Conservation (phyloP, 2,329 filamentous ascomycete species). For the Phaeosphaeriaceae sp. region DNA sequence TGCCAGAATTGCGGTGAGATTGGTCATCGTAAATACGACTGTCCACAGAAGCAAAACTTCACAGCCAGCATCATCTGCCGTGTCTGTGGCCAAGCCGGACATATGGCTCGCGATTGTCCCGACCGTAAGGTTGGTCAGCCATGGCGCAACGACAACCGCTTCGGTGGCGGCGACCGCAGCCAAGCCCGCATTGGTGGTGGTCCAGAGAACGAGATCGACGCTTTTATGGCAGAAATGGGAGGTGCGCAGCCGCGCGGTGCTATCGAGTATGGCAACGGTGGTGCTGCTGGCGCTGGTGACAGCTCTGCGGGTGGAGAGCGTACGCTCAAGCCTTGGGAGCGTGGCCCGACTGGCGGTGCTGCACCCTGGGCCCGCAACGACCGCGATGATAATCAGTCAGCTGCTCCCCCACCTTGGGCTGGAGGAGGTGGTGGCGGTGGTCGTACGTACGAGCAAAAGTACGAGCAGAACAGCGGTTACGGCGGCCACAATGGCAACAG, state of each 20-base stretch:
- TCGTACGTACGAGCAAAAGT: conserved; percentile 37
- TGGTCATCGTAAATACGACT: conserved; percentile 98
- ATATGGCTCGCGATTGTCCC: conserved; percentile 98
- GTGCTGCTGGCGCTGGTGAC: conserved; percentile 60
- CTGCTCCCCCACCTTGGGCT: conserved; percentile 51
- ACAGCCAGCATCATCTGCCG: conserved; percentile 99
- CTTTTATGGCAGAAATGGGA: conserved; percentile 97
- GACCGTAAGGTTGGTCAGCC: conserved; percentile 88
- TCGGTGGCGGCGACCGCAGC: conserved; percentile 54
- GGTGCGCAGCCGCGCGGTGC: conserved; percentile 76
- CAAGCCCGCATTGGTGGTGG: conserved; percentile 72
- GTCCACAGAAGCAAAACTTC: conserved; percentile 95
- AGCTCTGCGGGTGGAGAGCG: conserved; percentile 56
- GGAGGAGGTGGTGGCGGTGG: conserved; percentile 41
- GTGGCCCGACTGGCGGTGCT: conserved; percentile 80
- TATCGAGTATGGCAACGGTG: conserved; percentile 63
- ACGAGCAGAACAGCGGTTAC: conserved; percentile 34
- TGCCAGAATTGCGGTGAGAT: conserved; percentile 99
- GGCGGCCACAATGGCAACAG: conserved; percentile 44
- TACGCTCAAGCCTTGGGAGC: conserved; percentile 85
- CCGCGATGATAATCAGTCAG: conserved; percentile 48
- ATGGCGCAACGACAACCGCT: conserved; percentile 80
- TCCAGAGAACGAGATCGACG: conserved; percentile 93
- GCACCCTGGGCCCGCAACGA: conserved; percentile 72
- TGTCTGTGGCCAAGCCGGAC: conserved; percentile 95